Evolutionary conservation across 768 basidiomycete species (phyloP).

Genomic region (Amanita exitialis): DNA sequence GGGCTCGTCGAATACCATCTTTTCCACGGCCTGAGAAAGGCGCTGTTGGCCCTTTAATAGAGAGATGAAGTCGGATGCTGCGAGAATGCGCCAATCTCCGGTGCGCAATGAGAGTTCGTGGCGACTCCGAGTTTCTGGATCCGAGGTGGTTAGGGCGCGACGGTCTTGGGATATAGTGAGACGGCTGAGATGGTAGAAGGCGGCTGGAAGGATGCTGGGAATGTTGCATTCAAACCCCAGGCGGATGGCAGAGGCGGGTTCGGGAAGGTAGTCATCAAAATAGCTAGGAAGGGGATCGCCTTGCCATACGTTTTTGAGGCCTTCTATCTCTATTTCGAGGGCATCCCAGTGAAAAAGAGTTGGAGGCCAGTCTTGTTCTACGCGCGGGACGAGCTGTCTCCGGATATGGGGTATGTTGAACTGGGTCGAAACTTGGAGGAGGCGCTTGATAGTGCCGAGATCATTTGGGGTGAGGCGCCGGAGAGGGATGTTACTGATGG

Average conservation of each 20-base stretch:
- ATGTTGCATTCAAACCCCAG: constrained; percentile 5
- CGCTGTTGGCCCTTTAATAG: not conserved
- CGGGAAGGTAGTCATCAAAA: not conserved
- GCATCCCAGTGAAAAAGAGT: not conserved
- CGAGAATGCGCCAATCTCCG: not conserved
- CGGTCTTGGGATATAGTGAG: not conserved
- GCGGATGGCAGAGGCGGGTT: constrained; percentile 8
- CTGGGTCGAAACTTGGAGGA: not conserved
- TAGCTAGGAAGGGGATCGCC: not conserved
- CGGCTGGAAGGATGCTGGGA: constrained; percentile 3
- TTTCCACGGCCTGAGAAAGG: not conserved
- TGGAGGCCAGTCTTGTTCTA: not conserved
- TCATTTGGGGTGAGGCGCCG: not conserved
- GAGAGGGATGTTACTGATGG: not conserved
- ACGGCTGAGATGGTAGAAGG: constrained; percentile 6
- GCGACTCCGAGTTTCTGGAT: not conserved
- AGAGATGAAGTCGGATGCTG: not conserved
- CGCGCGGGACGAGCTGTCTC: not conserved
- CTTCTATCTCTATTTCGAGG: not conserved
- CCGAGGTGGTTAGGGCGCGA: not conserved
- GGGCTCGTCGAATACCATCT: not conserved
- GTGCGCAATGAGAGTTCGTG: not conserved
- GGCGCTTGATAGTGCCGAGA: not conserved
- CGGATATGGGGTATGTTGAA: not conserved
- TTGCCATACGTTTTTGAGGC: not conserved